Evolutionary conservation across 1,284 basidiomycete species (phyloP).

Genomic region (Puccinia coronata): DNA sequence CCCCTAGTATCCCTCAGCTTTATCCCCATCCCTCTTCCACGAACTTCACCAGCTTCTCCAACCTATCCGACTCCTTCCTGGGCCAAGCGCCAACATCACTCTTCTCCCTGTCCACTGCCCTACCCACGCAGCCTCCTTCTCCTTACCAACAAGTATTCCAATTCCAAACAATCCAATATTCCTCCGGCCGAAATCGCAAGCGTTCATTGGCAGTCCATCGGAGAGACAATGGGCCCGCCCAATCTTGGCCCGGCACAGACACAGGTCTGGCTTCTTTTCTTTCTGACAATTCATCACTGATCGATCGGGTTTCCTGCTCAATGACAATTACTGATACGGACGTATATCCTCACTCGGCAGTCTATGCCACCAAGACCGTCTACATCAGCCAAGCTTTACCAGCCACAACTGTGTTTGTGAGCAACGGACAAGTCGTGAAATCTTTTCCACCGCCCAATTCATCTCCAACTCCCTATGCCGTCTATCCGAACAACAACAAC

Average conservation of each 20-base stretch:
- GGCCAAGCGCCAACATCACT: neutral
- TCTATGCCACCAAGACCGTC: slow-evolving; percentile 21
- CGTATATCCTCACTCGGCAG: neutral
- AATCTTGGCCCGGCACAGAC: slow-evolving; percentile 1
- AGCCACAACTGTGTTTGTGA: slow-evolving; percentile 13
- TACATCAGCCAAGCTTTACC: slow-evolving; percentile 13
- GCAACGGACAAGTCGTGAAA: slow-evolving; percentile 7
- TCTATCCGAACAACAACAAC: neutral
- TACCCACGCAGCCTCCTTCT: neutral
- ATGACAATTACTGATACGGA: neutral
- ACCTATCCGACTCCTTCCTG: neutral
- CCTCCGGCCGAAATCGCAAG: neutral
- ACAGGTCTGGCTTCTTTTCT: slow-evolving; percentile 14
- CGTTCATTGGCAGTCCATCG: neutral
- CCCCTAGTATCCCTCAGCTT: no score
- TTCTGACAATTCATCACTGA: neutral
- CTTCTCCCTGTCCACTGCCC: neutral
- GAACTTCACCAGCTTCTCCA: neutral
- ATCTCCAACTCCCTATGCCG: neutral
- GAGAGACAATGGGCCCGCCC: neutral
- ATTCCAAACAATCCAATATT: neutral
- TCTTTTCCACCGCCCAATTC: neutral
- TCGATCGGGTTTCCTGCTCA: neutral
- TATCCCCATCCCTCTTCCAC: no score
- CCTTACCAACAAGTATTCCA: neutral